Conservation (phyloP, 176 grass and related monocot genomes). For the Tuctoria greenei region DNA sequence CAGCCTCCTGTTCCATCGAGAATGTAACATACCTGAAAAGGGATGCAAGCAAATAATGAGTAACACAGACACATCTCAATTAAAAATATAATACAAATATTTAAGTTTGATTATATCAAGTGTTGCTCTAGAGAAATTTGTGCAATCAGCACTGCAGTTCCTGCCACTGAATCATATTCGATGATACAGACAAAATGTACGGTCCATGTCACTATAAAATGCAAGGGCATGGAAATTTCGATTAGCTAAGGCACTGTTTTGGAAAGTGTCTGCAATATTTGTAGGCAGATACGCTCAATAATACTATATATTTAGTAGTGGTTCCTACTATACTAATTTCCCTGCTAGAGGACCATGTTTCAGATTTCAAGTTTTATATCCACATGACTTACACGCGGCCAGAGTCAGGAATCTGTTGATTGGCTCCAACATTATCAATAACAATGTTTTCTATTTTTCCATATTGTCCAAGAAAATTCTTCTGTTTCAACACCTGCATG, state of each 20-base stretch:
- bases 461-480: slow-evolving; percentile 64
- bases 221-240: background rate
- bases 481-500: slow-evolving; percentile 52
- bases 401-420: slow-evolving; percentile 51
- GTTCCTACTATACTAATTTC: background rate
- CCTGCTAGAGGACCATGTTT: background rate
- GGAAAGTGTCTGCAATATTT: background rate
- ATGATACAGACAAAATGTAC: slow-evolving; percentile 4
- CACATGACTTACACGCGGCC: slow-evolving; percentile 56
- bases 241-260: background rate
- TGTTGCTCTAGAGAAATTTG: background rate
- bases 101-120: background rate
- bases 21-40: slow-evolving; percentile 64
- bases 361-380: slow-evolving; percentile 2
- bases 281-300: background rate
- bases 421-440: slow-evolving; percentile 57
- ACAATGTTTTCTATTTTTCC: slow-evolving; percentile 66
- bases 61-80: background rate
- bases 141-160: background rate
- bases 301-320: slow-evolving; percentile 16
- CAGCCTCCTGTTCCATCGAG: slow-evolving; percentile 55
- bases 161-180: background rate
- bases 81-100: slow-evolving; percentile 7
- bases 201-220: background rate
- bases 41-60: slow-evolving; percentile 24